Percentiles rank a stretch among this genome's conserved stretches.
Conservation (phyloP, 352 stramenopile genomes). For the Globisporangium nunn region DNA sequence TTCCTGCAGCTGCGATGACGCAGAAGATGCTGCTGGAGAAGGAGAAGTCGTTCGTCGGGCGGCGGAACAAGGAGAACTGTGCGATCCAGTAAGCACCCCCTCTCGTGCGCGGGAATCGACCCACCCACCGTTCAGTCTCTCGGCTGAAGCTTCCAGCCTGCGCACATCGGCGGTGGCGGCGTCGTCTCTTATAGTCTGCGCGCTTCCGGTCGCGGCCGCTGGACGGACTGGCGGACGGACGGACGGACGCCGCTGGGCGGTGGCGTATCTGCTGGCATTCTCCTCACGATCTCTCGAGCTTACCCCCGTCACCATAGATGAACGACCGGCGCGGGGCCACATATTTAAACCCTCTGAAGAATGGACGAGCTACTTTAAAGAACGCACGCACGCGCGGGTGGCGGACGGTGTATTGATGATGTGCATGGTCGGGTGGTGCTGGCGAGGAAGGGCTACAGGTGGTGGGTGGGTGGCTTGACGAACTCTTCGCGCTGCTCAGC, state of each 20-base stretch:
- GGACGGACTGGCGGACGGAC: too few species aligned
- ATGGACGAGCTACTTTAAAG: neutral
- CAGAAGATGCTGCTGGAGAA: slow-evolving; percentile 78
- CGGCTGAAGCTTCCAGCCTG: slow-evolving; percentile 3
- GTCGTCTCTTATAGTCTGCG: neutral
- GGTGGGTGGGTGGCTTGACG: too few species aligned
- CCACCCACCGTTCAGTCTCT: neutral
- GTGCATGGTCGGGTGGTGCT: too few species aligned
- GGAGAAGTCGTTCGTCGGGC: slow-evolving; percentile 61
- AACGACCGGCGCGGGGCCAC: neutral
- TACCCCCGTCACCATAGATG: slow-evolving; percentile 1
- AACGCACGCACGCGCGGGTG: neutral
- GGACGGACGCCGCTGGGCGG: neutral
- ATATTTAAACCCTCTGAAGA: slow-evolving; percentile 4
- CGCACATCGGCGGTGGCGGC: neutral
- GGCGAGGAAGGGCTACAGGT: too few species aligned
- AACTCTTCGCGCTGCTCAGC: too few species aligned
- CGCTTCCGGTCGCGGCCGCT: neutral
- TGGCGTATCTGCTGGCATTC: slow-evolving; percentile 7
- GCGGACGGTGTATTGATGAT: neutral
- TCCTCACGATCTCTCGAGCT: neutral
- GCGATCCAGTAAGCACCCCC: slow-evolving; percentile 38
- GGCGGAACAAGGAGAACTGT: slow-evolving; percentile 79
- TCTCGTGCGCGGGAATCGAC: neutral
- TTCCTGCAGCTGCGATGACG: slow-evolving; percentile 46